A percentile compares a stretch with the other conserved stretches of the same genome.
These are phyloP conservation scores for Coemansia sp. DNA, from an alignment of 192 early-diverging fungal genomes.

Conservation along the genomic window DNA sequence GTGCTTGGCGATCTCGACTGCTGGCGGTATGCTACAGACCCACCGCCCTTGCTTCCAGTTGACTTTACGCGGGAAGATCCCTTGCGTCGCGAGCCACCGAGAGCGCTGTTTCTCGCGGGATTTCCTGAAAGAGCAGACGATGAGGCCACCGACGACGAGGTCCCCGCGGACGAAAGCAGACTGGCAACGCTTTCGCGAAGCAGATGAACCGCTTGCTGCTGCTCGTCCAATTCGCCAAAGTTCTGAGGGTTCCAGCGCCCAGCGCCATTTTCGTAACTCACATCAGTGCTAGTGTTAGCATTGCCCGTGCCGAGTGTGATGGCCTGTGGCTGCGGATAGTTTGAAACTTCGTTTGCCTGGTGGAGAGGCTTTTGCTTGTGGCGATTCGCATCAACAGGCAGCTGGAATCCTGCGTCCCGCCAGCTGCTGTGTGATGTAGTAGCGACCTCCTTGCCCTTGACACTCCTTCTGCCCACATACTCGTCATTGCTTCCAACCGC, in stretches of 20 bases:
- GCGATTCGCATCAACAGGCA: constrained; percentile 14
- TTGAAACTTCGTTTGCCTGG: not conserved
- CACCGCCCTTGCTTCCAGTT: not conserved
- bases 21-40: constrained; percentile 4
- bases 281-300: too few species aligned
- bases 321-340: not conserved
- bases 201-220: constrained; percentile 40
- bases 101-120: constrained; percentile 5
- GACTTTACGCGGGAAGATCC: not conserved
- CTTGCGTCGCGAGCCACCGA: constrained; percentile 11
- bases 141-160: constrained; percentile 23
- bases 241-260: constrained; percentile 1
- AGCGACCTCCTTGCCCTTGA: not conserved
- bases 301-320: not conserved
- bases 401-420: constrained; percentile 13
- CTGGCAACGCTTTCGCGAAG: constrained; percentile 51
- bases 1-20: constrained; percentile 37
- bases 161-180: constrained; percentile 33
- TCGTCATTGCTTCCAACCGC: constrained; percentile 9
- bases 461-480: not conserved
- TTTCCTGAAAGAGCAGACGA: constrained; percentile 25
- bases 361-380: not conserved
- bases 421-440: not conserved
- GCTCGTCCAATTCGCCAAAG: constrained; percentile 6
- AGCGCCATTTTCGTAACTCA: not conserved